Base-by-base conservation (phyloP, 176 grass and related monocot species). In the Musa itinerans region DNA sequence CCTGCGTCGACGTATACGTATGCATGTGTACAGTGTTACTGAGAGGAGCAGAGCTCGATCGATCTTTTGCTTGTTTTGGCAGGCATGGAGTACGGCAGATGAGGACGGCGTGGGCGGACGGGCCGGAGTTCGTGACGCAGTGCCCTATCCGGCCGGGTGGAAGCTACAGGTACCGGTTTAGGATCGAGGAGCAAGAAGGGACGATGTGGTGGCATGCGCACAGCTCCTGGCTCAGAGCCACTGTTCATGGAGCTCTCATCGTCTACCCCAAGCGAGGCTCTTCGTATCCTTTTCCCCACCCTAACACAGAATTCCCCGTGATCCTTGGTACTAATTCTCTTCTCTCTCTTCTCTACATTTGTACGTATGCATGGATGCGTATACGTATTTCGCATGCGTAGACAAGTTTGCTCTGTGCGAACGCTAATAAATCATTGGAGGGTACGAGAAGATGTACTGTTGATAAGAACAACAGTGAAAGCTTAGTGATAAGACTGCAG, bases 131-230 rank as follows among this genome's bases (percentile, higher is more conserved):
- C 48, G 76, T 92, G 73, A 92, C 89, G 55, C 89, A 88, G 63
- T 92, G 89, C 81, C 89, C 89, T 1, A 92, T 96, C 74, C 56
- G 75, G 8, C 93, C 87, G 1, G 93, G 87, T 1, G 54, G 54
- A 19, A 90, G 85, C 77, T 96, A 90, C 81, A 88, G 86, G 58
- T 96, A 96, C 83, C 76, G 86, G 10, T 96, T 88, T 83, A 88
- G 87, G 10, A 78, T 86, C 27, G 69, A 84, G 77, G 29, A 64
- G 19, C 93, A 96, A 81, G 92, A 92, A 79, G 89, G 92, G 34
- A 92, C 92, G 21, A 78, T 96, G 34, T 96, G 92, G 92, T 96
- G 92, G 92, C 89, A 96, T 68, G 92, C 92, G 5, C 92, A 96
- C 71, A 91, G 86, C 79, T 83, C 85, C 0, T 97, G 90, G 88